Base-by-base conservation (phyloP, 2,329 filamentous ascomycete species). In the Penicillium glabrum region DNA sequence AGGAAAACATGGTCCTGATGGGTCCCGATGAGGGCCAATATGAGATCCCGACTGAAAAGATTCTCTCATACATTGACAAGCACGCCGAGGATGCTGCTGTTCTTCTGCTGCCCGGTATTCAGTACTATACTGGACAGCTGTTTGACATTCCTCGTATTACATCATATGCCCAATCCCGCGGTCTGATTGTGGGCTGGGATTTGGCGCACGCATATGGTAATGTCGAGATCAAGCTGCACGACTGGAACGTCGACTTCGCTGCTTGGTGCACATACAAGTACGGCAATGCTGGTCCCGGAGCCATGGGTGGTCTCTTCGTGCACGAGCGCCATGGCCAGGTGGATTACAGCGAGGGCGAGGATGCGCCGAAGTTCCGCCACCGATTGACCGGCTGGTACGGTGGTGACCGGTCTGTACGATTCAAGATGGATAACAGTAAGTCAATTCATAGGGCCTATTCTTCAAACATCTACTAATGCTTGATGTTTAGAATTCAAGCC, bases 221-320 rank as follows among this genome's bases (percentile, higher is more conserved):
- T 67, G 89, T 93, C 3, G 85, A 88, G 27, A 75, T 96, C 10
- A 77, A 83, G 56, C 80, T 96, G 21, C 91, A 96, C 72, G 89
- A 93, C 66, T 96, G 91, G 91, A 83, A 89, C 63, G 90, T 95
- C 39, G 92, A 96, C 72, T 96, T 96, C 65, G 91, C 92, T 9
- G 89, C 83, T 55, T 96, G 92, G 92, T 96, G 92, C 76, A 93
- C 89, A 8, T 96, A 96, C 82, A 96, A 96, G 78, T 96, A 96
- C 76, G 84, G 95, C 72, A 96, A 96, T 70, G 85, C 87, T 21
- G 91, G 92, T 0, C 90, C 92, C 0, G 92, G 91, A 1, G 82
- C 86, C 8, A 95, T 95, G 58, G 90, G 83, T 0, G 91, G 89
- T 1, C 80, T 88, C 1, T 96, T 91, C 62, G 88, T 96, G 8